Conservation (phyloP, 179 eudicot genomes). For the Silene coronaria region DNA sequence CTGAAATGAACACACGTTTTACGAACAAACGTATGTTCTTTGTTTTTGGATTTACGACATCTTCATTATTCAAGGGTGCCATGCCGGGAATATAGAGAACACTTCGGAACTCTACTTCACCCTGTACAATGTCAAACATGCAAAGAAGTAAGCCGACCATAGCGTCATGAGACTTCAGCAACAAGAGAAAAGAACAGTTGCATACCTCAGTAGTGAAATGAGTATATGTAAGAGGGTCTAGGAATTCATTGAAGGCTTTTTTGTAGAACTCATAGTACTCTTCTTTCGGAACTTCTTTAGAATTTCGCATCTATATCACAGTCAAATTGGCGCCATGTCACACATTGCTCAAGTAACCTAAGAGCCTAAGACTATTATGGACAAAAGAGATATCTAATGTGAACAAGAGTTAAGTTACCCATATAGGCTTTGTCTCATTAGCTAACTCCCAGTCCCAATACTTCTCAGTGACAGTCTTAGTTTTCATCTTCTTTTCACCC, state of each 20-base stretch:
- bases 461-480: slow-evolving; percentile 80
- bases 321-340: slow-evolving; percentile 6
- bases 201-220: slow-evolving; percentile 94
- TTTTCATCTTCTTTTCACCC: slow-evolving; percentile 74
- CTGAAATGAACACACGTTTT: slow-evolving; percentile 94
- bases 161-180: background rate
- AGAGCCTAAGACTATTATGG: slow-evolving; percentile 4
- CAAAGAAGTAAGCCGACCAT: background rate
- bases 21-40: slow-evolving; percentile 88
- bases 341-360: slow-evolving; percentile 2
- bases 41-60: slow-evolving; percentile 73
- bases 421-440: slow-evolving; percentile 93
- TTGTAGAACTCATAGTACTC: slow-evolving; percentile 86
- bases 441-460: slow-evolving; percentile 98
- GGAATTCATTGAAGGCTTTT: slow-evolving; percentile 83
- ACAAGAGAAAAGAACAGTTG: background rate
- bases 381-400: background rate
- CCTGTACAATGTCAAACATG: slow-evolving; percentile 42
- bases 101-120: slow-evolving; percentile 95
- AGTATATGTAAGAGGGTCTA: slow-evolving; percentile 75
- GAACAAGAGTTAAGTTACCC: slow-evolving; percentile 49
- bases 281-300: slow-evolving; percentile 81
- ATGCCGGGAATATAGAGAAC: slow-evolving; percentile 91
- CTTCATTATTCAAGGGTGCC: slow-evolving; percentile 94
- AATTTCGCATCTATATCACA: slow-evolving; percentile 62